Percentiles rank a stretch among this genome's conserved stretches.
Evolutionary conservation across 129 eudicot genomes (phyloP).

Genomic region (Deinandra increscens): DNA sequence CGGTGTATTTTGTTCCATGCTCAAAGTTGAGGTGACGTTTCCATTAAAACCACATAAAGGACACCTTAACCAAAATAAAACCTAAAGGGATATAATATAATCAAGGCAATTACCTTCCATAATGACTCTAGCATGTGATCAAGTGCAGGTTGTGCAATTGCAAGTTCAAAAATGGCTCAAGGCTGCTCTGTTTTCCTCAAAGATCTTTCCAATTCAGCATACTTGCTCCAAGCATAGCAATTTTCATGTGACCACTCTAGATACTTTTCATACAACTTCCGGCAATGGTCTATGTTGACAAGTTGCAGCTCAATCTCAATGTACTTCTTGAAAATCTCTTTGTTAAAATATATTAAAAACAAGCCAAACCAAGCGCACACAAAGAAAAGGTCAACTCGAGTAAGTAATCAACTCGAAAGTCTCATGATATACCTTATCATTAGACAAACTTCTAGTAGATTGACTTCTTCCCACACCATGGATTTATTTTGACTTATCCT

Average conservation of each 20-base stretch:
- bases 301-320: slow-evolving; percentile 87
- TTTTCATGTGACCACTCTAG: slow-evolving; percentile 88
- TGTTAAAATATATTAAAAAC: neutral
- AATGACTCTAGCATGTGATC: slow-evolving; percentile 87
- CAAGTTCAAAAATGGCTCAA: slow-evolving; percentile 85
- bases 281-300: slow-evolving; percentile 77
- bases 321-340: slow-evolving; percentile 85
- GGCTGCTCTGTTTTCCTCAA: slow-evolving; percentile 80
- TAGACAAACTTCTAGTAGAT: too few species aligned
- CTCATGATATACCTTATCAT: slow-evolving; percentile 53
- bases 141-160: slow-evolving; percentile 83
- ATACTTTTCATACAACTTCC: slow-evolving; percentile 77
- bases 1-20: neutral
- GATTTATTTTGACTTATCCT: too few species aligned
- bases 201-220: slow-evolving; percentile 77
- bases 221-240: slow-evolving; percentile 89
- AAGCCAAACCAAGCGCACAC: neutral
- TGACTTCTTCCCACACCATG: too few species aligned
- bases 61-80: neutral
- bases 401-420: neutral
- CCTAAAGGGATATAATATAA: too few species aligned
- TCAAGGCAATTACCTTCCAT: slow-evolving; percentile 58
- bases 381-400: neutral
- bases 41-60: neutral
- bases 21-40: neutral